A percentile compares a stretch with the other conserved stretches of the same genome.
Evolutionary conservation across 1,284 basidiomycete genomes (phyloP).

Genomic region (Mycena citricolor): DNA sequence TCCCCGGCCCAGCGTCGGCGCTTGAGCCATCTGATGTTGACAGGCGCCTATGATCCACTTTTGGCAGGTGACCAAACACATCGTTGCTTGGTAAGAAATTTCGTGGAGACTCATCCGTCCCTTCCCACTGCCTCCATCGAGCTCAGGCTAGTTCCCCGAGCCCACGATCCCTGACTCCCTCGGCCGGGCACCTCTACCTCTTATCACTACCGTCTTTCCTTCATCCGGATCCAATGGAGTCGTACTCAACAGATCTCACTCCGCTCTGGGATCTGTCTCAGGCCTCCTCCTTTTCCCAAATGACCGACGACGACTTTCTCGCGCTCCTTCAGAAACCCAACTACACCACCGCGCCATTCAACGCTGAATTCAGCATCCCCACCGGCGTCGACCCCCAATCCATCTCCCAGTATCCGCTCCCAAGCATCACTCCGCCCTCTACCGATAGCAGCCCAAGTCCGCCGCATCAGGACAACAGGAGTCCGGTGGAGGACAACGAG

Average conservation of each 20-base stretch:
- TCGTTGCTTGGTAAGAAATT: too few species aligned
- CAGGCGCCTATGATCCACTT: too few species aligned
- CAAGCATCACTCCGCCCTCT: conserved; percentile 49
- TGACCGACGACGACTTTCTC: conserved; percentile 76
- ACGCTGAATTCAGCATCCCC: conserved; percentile 24
- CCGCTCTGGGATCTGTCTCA: conserved; percentile 71
- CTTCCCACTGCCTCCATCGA: too few species aligned
- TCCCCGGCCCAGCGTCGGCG: too few species aligned
- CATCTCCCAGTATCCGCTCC: conserved; percentile 44
- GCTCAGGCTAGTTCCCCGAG: background rate
- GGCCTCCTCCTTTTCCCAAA: conserved; percentile 58
- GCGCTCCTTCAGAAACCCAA: conserved; percentile 76
- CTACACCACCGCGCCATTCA: conserved; percentile 30
- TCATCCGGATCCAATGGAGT: conserved; percentile 36
- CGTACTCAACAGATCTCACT: conserved; percentile 39
- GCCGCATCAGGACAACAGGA: conserved; percentile 41
- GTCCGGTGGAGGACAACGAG: conserved; percentile 31
- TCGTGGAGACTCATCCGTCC: too few species aligned
- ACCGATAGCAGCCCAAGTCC: conserved; percentile 78
- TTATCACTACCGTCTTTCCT: conserved; percentile 3
- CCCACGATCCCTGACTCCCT: too few species aligned
- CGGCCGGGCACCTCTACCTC: conserved; percentile 13
- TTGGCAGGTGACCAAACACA: too few species aligned
- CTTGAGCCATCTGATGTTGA: too few species aligned
- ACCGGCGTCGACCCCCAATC: conserved; percentile 59